A percentile compares a stretch with the other conserved stretches of the same genome.
These are phyloP conservation scores for Hypholoma fasciculare DNA, from an alignment of 768 basidiomycete species.

Conservation along the genomic window DNA sequence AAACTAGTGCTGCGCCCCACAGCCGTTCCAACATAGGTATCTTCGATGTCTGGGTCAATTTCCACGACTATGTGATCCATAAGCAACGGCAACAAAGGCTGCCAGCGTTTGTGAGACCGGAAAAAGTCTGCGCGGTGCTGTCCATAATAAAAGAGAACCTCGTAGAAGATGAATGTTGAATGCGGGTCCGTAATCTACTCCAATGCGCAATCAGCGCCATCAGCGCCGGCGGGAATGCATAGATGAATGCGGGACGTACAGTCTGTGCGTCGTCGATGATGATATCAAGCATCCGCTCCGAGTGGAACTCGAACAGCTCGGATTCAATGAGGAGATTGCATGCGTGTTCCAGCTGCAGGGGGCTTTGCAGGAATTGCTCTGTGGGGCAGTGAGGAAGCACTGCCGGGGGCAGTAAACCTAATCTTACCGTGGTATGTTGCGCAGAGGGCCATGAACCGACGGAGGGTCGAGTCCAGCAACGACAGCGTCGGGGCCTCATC, in stretches of 20 bases:
- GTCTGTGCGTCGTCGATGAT: slow-evolving; percentile 66
- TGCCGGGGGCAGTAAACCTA: background rate
- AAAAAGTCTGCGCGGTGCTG: slow-evolving; percentile 68
- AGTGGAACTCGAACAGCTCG: slow-evolving; percentile 89
- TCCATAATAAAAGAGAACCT: slow-evolving; percentile 76
- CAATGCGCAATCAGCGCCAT: background rate
- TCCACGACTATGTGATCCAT: slow-evolving; percentile 87
- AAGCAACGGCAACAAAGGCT: slow-evolving; percentile 73
- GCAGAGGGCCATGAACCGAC: slow-evolving; percentile 76
- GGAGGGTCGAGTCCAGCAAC: slow-evolving; percentile 75
- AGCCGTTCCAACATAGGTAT: slow-evolving; percentile 49
- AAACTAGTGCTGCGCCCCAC: slow-evolving; percentile 34
- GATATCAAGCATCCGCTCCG: slow-evolving; percentile 87
- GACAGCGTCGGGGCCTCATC: slow-evolving; percentile 65
- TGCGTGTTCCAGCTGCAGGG: slow-evolving; percentile 83
- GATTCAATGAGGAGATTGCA: slow-evolving; percentile 75
- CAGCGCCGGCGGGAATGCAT: too few relatives aligned
- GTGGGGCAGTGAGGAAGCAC: slow-evolving; percentile 9
- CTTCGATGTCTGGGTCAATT: slow-evolving; percentile 74
- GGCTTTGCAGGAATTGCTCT: slow-evolving; percentile 85
- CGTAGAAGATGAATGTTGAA: slow-evolving; percentile 74
- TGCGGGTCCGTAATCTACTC: slow-evolving; percentile 83
- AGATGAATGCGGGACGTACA: slow-evolving; percentile 38
- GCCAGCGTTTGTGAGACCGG: slow-evolving; percentile 82
- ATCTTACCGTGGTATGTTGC: slow-evolving; percentile 83